These are phyloP conservation scores for Tulasnella sp. DNA, from an alignment of 768 basidiomycete species.

Conservation along the genomic window DNA sequence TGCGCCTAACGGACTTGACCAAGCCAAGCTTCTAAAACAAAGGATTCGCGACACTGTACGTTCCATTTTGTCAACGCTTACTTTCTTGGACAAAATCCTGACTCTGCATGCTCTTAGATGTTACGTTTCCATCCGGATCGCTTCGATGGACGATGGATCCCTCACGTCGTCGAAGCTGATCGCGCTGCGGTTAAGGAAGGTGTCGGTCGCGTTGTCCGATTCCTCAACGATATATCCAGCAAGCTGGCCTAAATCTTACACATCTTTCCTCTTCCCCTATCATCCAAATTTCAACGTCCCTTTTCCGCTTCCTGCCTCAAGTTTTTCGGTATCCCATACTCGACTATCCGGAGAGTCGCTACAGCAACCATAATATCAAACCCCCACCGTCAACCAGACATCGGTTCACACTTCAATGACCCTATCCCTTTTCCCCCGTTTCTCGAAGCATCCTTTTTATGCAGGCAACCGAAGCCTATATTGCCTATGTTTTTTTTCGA, in stretches of 20 bases:
- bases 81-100: not conserved
- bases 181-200: constrained; percentile 13
- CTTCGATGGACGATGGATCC: constrained; percentile 15
- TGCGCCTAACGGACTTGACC: not conserved
- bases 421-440: not conserved
- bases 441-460: too few species aligned
- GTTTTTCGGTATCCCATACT: not conserved
- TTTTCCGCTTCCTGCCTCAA: not conserved
- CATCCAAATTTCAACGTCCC: too few species aligned
- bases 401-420: too few species aligned
- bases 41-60: constrained; percentile 10
- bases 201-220: constrained; percentile 13
- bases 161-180: constrained; percentile 12
- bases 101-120: not conserved
- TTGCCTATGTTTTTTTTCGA: too few species aligned
- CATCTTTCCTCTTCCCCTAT: too few species aligned
- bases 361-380: not conserved
- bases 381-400: not conserved
- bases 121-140: constrained; percentile 18
- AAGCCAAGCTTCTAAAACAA: constrained; percentile 11
- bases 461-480: too few species aligned
- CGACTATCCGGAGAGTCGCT: not conserved
- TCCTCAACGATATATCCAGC: constrained; percentile 10
- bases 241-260: not conserved
- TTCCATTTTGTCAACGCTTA: not conserved